Conservation (phyloP, 2,329 filamentous ascomycete species). For the Lasiodiplodia hormozganensis region DNA sequence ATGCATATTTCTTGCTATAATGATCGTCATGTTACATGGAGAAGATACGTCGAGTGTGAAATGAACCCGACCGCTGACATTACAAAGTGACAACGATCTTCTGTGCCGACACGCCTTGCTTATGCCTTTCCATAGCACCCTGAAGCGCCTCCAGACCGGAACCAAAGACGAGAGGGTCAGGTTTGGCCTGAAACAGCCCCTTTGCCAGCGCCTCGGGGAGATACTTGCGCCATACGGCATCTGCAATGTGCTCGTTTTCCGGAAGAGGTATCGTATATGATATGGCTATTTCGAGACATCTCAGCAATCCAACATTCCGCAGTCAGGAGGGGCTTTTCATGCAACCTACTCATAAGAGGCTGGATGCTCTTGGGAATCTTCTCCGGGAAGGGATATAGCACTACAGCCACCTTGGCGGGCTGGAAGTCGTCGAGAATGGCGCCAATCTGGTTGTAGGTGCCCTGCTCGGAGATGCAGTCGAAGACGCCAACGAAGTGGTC, state of each 20-base stretch:
- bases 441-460: background rate
- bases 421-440: background rate
- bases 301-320: background rate
- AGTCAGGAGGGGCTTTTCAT: background rate
- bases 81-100: conserved; percentile 45
- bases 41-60: too few relatives aligned
- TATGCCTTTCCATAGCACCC: conserved; percentile 35
- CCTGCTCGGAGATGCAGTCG: conserved; percentile 39
- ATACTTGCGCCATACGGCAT: conserved; percentile 42
- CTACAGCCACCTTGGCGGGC: background rate
- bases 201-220: conserved; percentile 41
- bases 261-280: conserved; percentile 31
- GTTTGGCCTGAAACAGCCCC: conserved; percentile 41
- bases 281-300: background rate
- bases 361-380: background rate
- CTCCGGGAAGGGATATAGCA: conserved; percentile 5
- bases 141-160: conserved; percentile 38
- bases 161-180: conserved; percentile 39
- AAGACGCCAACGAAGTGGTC: conserved; percentile 49
- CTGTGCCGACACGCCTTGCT: conserved; percentile 45
- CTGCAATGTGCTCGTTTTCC: conserved; percentile 38
- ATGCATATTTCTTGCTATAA: too few relatives aligned
- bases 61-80: too few relatives aligned
- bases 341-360: background rate
- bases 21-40: too few relatives aligned